Evolutionary conservation across 1,284 basidiomycete genomes (phyloP).

Genomic region (Cutaneotrichosporon arboriforme): DNA sequence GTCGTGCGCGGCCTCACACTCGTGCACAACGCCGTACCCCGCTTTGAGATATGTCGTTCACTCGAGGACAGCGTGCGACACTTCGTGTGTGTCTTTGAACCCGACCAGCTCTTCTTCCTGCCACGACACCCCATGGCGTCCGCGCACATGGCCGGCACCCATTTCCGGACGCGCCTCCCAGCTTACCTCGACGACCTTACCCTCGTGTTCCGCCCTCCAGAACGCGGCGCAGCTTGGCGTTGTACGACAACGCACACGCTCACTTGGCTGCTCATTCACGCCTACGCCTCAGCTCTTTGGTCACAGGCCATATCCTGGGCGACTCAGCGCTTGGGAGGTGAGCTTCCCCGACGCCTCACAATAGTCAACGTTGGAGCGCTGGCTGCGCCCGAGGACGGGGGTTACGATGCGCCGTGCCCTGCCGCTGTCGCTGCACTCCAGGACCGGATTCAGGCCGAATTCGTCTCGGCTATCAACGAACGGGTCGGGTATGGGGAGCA

Average conservation of each 20-base stretch:
- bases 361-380: slow-evolving; percentile 9
- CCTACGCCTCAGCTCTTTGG: slow-evolving; percentile 1
- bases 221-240: background rate
- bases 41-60: background rate
- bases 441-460: background rate
- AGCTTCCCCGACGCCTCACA: background rate
- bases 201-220: slow-evolving; percentile 4
- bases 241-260: background rate
- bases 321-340: background rate
- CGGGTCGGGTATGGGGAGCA: background rate
- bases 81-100: slow-evolving; percentile 9
- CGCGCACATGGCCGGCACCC: background rate
- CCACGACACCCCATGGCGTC: slow-evolving; percentile 3
- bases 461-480: background rate
- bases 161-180: slow-evolving; percentile 8
- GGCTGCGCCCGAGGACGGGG: background rate
- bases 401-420: background rate
- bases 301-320: slow-evolving; percentile 2
- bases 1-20: slow-evolving; percentile 10
- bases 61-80: slow-evolving; percentile 5
- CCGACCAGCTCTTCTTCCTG: slow-evolving; percentile 10
- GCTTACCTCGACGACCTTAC: background rate
- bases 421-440: background rate
- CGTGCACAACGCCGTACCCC: slow-evolving; percentile 5
- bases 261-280: slow-evolving; percentile 6